Conservation (phyloP, 305 asterid species). For the Fraxinus paxiana region DNA sequence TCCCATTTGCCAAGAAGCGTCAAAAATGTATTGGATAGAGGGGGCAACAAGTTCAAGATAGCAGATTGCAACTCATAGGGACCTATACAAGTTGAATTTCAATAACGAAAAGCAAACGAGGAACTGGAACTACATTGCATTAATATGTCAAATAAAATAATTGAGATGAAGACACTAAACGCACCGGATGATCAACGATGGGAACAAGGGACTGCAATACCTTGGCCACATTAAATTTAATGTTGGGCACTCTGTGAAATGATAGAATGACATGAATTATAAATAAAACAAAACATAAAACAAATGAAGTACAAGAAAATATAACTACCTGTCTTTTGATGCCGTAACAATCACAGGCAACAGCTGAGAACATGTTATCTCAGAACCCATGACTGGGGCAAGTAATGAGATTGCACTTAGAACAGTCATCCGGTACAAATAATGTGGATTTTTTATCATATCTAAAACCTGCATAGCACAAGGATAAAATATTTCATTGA, state of each 20-base stretch:
- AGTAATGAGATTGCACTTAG: slow-evolving; percentile 76
- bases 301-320: not conserved
- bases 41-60: not conserved
- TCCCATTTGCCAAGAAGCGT: not conserved
- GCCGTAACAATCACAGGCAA: slow-evolving; percentile 59
- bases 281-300: not conserved
- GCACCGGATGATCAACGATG: slow-evolving; percentile 67
- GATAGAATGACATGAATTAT: slow-evolving; percentile 1
- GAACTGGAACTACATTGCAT: not conserved
- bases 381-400: slow-evolving; percentile 90
- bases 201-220: slow-evolving; percentile 68
- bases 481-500: not conserved
- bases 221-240: slow-evolving; percentile 73
- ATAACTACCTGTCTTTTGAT: slow-evolving; percentile 57
- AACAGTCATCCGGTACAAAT: slow-evolving; percentile 78
- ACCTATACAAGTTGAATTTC: not conserved
- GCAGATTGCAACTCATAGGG: not conserved
- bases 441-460: slow-evolving; percentile 73
- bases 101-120: not conserved
- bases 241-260: slow-evolving; percentile 62
- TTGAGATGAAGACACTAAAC: slow-evolving; percentile 12
- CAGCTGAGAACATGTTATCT: slow-evolving; percentile 69
- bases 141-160: not conserved
- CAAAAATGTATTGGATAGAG: not conserved
- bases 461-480: slow-evolving; percentile 54